Percentiles rank a stretch among this genome's conserved stretches.
These are phyloP conservation scores for Quercus parvula DNA, from an alignment of 306 rosid genomes.

Conservation along the genomic window DNA sequence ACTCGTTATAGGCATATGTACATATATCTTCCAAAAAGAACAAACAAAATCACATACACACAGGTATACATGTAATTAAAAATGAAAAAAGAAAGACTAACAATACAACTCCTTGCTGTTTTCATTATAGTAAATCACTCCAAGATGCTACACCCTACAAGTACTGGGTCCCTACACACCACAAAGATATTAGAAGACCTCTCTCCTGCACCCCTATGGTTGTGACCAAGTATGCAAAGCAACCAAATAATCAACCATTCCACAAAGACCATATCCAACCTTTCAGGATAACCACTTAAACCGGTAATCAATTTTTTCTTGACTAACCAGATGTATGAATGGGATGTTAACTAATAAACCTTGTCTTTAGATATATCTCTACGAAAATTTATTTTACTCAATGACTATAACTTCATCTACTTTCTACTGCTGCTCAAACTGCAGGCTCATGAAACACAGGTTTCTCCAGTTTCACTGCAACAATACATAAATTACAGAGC, in stretches of 20 bases:
- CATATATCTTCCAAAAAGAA: background rate
- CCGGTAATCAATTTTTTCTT: background rate
- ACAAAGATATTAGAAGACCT: background rate
- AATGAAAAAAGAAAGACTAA: background rate
- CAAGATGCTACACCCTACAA: background rate
- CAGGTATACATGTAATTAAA: background rate
- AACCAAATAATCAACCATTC: background rate
- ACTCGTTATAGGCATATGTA: background rate
- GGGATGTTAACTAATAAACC: background rate
- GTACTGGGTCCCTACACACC: background rate
- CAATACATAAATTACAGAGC: background rate
- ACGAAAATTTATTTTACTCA: background rate
- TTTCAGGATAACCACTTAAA: background rate
- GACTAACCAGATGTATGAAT: background rate
- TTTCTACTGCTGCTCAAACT: background rate
- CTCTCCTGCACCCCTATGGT: background rate
- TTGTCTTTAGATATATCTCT: background rate
- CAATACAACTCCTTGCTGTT: background rate
- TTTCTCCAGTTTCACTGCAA: background rate
- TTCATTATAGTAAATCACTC: background rate
- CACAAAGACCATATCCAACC: background rate
- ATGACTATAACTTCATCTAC: background rate
- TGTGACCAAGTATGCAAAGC: background rate
- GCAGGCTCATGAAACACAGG: background rate
- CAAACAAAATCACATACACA: background rate